Percentiles rank a stretch among this genome's conserved stretches.
These are phyloP conservation scores for Spinellus fusiger DNA, from an alignment of 192 early-diverging fungal species.

Conservation along the genomic window DNA sequence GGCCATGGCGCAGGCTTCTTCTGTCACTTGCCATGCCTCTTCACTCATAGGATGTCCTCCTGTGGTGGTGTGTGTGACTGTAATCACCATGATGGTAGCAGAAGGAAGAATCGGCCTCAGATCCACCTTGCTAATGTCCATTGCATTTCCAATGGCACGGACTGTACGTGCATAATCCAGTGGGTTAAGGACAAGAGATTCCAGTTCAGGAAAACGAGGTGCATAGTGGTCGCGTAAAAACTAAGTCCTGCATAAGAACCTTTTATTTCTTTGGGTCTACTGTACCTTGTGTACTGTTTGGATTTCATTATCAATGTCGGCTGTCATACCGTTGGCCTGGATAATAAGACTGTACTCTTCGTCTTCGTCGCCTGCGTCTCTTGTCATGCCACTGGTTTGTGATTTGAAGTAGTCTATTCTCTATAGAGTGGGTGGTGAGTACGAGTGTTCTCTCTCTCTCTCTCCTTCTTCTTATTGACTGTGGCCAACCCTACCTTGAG, in stretches of 20 bases:
- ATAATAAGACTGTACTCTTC: conserved; percentile 86
- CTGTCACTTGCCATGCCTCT: conserved; percentile 55
- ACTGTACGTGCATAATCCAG: conserved; percentile 87
- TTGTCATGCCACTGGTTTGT: conserved; percentile 31
- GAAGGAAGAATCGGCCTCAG: conserved; percentile 74
- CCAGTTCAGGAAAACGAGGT: conserved; percentile 85
- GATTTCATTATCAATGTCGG: conserved; percentile 86
- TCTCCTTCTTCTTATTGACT: background rate
- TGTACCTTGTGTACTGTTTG: conserved; percentile 79
- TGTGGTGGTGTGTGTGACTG: conserved; percentile 84
- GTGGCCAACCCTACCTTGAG: conserved; percentile 43
- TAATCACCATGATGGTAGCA: conserved; percentile 85
- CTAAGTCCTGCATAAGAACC: no score
- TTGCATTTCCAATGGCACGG: conserved; percentile 70
- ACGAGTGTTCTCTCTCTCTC: background rate
- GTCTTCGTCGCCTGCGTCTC: conserved; percentile 71
- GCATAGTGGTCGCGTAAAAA: conserved; percentile 90
- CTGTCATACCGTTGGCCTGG: conserved; percentile 76
- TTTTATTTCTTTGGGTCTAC: background rate
- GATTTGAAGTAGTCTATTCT: conserved; percentile 22
- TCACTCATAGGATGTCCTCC: conserved; percentile 58
- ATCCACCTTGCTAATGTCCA: conserved; percentile 77
- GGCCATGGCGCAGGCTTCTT: conserved; percentile 75
- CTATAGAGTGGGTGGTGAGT: background rate
- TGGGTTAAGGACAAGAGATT: conserved; percentile 81